These are phyloP conservation scores for Saxophila tyrrhenica DNA, from an alignment of 495 filamentous ascomycete genomes.

Conservation along the genomic window DNA sequence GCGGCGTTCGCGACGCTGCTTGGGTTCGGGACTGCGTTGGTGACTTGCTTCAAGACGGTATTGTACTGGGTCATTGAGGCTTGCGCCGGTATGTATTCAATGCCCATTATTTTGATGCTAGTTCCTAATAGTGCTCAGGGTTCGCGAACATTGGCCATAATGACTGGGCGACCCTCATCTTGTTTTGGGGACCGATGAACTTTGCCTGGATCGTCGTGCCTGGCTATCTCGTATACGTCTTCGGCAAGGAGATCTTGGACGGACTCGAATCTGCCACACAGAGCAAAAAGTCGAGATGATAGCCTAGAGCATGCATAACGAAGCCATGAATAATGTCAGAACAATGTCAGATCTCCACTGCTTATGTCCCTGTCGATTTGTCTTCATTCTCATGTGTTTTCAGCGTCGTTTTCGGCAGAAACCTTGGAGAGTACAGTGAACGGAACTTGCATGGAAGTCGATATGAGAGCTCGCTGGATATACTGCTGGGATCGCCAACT, in stretches of 20 bases:
- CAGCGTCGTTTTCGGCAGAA: too few relatives aligned
- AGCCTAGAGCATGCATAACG: not conserved
- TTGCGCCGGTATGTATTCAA: constrained; percentile 40
- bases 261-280: constrained; percentile 41
- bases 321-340: not conserved
- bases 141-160: constrained; percentile 78
- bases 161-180: constrained; percentile 40
- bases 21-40: constrained; percentile 56
- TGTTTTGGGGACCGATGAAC: constrained; percentile 34
- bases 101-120: not conserved
- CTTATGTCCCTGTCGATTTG: too few relatives aligned
- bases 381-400: too few relatives aligned
- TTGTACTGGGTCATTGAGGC: constrained; percentile 80
- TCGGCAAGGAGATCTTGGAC: constrained; percentile 59
- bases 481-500: too few relatives aligned
- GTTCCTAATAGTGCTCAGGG: constrained; percentile 14
- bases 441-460: too few relatives aligned
- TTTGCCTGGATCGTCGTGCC: constrained; percentile 71
- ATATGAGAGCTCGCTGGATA: too few relatives aligned
- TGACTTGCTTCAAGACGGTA: constrained; percentile 81
- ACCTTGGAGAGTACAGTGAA: too few relatives aligned
- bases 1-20: constrained; percentile 56
- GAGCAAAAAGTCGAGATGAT: not conserved
- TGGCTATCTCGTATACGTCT: constrained; percentile 53
- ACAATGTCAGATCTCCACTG: too few relatives aligned